Evolutionary conservation across 1,139 yeast species (phyloP).

Genomic region (Debaryomycetaceae sp.): DNA sequence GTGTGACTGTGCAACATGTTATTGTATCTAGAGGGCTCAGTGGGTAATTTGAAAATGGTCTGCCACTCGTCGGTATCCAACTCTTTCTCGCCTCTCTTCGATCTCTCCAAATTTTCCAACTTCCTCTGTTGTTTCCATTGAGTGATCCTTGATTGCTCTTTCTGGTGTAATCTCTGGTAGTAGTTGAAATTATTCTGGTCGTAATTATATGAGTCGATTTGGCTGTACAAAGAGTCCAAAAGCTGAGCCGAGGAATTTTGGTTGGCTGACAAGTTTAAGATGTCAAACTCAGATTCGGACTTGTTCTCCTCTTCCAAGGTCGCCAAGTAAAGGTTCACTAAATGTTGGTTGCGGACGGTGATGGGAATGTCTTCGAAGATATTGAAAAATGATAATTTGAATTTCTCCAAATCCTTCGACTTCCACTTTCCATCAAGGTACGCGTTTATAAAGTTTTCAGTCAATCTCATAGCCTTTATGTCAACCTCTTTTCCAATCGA

Average conservation of each 20-base stretch:
- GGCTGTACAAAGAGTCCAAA: constrained; percentile 68
- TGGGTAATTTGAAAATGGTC: constrained; percentile 62
- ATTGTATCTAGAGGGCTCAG: constrained; percentile 74
- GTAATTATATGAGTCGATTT: constrained; percentile 74
- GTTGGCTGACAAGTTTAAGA: constrained; percentile 42
- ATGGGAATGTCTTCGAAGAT: constrained; percentile 74
- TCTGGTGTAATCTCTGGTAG: constrained; percentile 73
- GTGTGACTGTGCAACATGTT: constrained; percentile 68
- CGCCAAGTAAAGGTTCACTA: constrained; percentile 40
- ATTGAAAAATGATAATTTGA: constrained; percentile 63
- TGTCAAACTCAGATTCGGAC: constrained; percentile 32
- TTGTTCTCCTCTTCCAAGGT: constrained; percentile 27
- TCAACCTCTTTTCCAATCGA: constrained; percentile 63
- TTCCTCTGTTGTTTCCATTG: constrained; percentile 76
- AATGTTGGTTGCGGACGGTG: constrained; percentile 53
- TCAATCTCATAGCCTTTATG: constrained; percentile 68
- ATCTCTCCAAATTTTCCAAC: constrained; percentile 61
- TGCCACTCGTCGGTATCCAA: constrained; percentile 65
- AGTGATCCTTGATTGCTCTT: constrained; percentile 66
- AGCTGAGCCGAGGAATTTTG: constrained; percentile 46
- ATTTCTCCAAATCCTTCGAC: constrained; percentile 58
- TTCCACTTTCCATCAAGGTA: constrained; percentile 61
- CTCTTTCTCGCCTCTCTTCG: constrained; percentile 55
- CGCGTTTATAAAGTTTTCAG: constrained; percentile 57
- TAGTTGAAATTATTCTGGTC: constrained; percentile 82